Percentiles rank a stretch among this genome's conserved stretches.
Evolutionary conservation across 768 basidiomycete species (phyloP).

Genomic region (Lactifluus rugatus): DNA sequence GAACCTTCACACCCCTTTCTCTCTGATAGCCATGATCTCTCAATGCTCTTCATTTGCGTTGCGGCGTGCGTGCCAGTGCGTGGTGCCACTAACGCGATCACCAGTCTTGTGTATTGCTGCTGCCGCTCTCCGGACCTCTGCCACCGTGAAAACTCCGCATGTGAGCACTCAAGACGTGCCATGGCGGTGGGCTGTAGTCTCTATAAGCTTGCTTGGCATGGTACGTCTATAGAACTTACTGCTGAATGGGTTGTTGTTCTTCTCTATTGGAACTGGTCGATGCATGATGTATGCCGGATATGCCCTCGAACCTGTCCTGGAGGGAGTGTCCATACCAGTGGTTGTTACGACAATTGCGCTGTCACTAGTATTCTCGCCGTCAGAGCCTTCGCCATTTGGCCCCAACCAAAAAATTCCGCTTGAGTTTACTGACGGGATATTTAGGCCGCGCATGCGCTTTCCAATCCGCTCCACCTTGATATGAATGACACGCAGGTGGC

Average conservation of each 20-base stretch:
- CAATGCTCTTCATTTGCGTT: not conserved
- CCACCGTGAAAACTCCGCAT: not conserved
- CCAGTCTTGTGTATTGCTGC: not conserved
- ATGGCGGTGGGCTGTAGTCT: not conserved
- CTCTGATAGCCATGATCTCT: conserved; percentile 1
- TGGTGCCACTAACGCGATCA: not conserved
- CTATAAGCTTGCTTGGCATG: conserved; percentile 5
- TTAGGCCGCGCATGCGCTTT: not conserved
- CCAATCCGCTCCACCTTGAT: conserved; percentile 10
- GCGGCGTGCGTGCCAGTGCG: not conserved
- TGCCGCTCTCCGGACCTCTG: not conserved
- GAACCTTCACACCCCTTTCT: not conserved
- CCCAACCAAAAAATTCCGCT: not conserved
- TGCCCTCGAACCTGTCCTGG: not conserved
- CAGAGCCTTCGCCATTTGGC: not conserved
- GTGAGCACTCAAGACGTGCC: not conserved
- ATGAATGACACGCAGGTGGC: not conserved
- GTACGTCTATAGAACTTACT: not conserved
- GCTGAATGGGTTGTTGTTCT: not conserved
- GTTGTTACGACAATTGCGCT: not conserved
- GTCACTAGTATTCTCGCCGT: no score
- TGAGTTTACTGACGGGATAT: not conserved
- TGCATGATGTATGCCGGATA: not conserved
- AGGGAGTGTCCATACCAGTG: not conserved
- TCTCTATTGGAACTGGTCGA: not conserved